Percentiles rank a stretch among this genome's conserved stretches.
Evolutionary conservation across 1,284 basidiomycete genomes (phyloP).

Genomic region (Marasmius tenuissimus): DNA sequence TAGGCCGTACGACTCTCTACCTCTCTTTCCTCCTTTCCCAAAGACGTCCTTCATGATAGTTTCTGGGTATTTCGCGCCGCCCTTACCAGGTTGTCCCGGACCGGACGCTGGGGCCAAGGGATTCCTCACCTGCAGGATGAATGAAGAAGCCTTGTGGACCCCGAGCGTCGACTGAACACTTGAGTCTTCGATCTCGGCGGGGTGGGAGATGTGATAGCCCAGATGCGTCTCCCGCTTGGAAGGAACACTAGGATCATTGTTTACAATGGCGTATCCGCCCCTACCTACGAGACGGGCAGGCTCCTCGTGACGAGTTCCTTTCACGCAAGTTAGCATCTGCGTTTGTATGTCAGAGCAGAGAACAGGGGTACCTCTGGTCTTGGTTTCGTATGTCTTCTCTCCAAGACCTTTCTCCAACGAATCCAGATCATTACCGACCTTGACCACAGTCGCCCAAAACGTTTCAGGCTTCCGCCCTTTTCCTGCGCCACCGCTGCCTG

Average conservation of each 20-base stretch:
- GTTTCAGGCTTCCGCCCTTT: constrained; percentile 43
- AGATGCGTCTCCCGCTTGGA: constrained; percentile 54
- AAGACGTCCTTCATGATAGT: constrained; percentile 49
- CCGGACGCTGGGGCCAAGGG: constrained; percentile 46
- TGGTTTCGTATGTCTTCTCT: constrained; percentile 61
- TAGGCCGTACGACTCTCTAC: constrained; percentile 45
- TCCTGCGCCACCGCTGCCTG: constrained; percentile 30
- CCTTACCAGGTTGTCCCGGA: constrained; percentile 33
- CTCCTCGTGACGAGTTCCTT: constrained; percentile 55
- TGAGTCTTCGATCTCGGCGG: constrained; percentile 40
- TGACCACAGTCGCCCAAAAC: constrained; percentile 57
- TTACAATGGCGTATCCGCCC: constrained; percentile 65
- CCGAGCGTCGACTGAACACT: constrained; percentile 51
- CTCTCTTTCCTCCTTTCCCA: constrained; percentile 38
- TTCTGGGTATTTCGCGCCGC: constrained; percentile 43
- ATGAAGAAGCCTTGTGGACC: constrained; percentile 48
- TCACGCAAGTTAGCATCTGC: neutral
- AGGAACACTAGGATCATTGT: constrained; percentile 41
- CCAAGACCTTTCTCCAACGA: constrained; percentile 52
- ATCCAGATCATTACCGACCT: constrained; percentile 52
- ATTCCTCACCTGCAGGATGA: constrained; percentile 59
- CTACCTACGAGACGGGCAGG: constrained; percentile 57
- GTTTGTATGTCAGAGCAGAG: neutral
- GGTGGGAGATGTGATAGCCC: constrained; percentile 60
- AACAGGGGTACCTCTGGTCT: constrained; percentile 48